Percentiles rank a stretch among this genome's conserved stretches.
phyloP scores from a whole-genome alignment of 192 early-diverging fungal genomes.

The Gaertneriomyces sp. region DNA sequence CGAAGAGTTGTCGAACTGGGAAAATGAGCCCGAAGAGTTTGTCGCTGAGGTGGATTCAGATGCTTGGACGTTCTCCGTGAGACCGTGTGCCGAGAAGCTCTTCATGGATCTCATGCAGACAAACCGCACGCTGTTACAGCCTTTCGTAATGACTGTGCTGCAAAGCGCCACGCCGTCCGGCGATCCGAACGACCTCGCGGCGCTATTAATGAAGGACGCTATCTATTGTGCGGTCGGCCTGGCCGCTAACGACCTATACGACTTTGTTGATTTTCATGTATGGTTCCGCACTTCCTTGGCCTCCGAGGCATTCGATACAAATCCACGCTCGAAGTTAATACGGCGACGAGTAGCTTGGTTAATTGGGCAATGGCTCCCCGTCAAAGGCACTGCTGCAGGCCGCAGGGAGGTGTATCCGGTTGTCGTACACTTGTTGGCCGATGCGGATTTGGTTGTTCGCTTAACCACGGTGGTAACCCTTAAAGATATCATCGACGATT shows the following conservation, averaged over 20 bases:
- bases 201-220: constrained; percentile 69
- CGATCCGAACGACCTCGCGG: constrained; percentile 38
- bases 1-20: constrained; percentile 74
- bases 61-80: constrained; percentile 77
- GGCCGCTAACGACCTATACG: constrained; percentile 76
- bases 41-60: constrained; percentile 74
- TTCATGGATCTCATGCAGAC: constrained; percentile 75
- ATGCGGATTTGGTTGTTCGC: constrained; percentile 73
- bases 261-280: constrained; percentile 73
- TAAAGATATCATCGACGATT: constrained; percentile 71
- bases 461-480: constrained; percentile 70
- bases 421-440: constrained; percentile 64
- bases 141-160: constrained; percentile 61
- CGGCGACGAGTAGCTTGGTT: constrained; percentile 76
- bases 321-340: constrained; percentile 38
- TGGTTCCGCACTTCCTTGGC: constrained; percentile 62
- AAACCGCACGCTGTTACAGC: constrained; percentile 55
- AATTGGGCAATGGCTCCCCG: constrained; percentile 79
- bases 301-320: constrained; percentile 51
- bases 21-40: constrained; percentile 82
- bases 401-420: constrained; percentile 66
- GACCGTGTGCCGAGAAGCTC: constrained; percentile 77
- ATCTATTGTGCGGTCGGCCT: constrained; percentile 77
- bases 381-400: constrained; percentile 64
- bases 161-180: constrained; percentile 9